phyloP scores from a whole-genome alignment of 495 filamentous ascomycete species.

The Neurospora africana region DNA sequence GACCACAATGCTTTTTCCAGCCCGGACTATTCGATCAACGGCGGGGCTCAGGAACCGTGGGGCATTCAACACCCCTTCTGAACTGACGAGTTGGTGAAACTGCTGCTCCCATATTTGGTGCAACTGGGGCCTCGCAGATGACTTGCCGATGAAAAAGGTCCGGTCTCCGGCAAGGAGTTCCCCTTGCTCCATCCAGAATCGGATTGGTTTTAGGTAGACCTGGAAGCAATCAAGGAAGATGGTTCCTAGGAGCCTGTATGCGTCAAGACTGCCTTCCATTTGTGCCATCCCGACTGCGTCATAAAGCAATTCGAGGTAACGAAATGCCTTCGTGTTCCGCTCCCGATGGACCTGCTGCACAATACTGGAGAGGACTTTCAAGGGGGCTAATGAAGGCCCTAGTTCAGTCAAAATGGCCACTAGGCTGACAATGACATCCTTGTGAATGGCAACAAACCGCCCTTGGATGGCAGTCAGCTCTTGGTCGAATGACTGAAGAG shows the following conservation, averaged over 20 bases:
- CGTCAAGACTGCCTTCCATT: constrained; percentile 48
- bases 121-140: constrained; percentile 45
- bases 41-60: constrained; percentile 64
- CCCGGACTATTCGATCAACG: constrained; percentile 62
- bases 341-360: constrained; percentile 29
- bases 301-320: constrained; percentile 64
- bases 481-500: constrained; percentile 33
- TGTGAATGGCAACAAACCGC: constrained; percentile 30
- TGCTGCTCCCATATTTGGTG: constrained; percentile 65
- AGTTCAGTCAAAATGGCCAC: constrained; percentile 53
- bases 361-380: constrained; percentile 43
- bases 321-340: constrained; percentile 37
- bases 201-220: constrained; percentile 69
- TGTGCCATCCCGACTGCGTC: constrained; percentile 58
- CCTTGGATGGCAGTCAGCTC: constrained; percentile 35
- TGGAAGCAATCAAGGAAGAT: constrained; percentile 78
- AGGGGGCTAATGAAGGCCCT: constrained; percentile 38
- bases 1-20: constrained; percentile 81
- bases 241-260: constrained; percentile 49
- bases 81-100: constrained; percentile 50
- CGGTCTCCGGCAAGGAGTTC: constrained; percentile 50
- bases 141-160: constrained; percentile 63
- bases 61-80: constrained; percentile 46
- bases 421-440: constrained; percentile 44
- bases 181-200: constrained; percentile 77